Percentiles rank a stretch among this genome's conserved stretches.
Conservation (phyloP, 805 yeast genomes). For the Blastobotrys robertii region DNA sequence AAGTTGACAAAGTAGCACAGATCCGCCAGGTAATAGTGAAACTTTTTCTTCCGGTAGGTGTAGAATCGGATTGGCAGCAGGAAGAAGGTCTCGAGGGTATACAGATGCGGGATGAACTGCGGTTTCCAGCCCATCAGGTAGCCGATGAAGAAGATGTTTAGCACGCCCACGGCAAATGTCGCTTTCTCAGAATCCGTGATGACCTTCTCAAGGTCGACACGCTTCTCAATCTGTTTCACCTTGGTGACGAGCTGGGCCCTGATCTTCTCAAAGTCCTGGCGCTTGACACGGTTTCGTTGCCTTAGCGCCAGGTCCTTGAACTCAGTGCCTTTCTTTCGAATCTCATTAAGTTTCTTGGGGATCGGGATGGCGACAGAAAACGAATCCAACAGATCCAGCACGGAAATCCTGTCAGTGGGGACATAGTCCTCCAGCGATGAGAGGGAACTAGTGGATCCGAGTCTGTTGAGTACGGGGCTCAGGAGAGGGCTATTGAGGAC, state of each 20-base stretch:
- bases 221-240: conserved; percentile 25
- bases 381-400: conserved; percentile 27
- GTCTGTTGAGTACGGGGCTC: too few species aligned
- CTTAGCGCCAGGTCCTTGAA: conserved; percentile 20
- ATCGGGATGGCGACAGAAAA: conserved; percentile 20
- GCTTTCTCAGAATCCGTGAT: conserved; percentile 54
- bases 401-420: conserved; percentile 22
- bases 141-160: conserved; percentile 62
- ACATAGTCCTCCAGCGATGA: neutral
- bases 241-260: conserved; percentile 18
- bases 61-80: conserved; percentile 80
- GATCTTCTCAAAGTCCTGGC: conserved; percentile 25
- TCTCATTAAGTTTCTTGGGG: conserved; percentile 18
- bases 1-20: conserved; percentile 84
- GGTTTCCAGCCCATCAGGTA: conserved; percentile 72
- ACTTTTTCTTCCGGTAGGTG: conserved; percentile 68
- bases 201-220: conserved; percentile 14
- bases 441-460: too few species aligned
- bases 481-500: too few species aligned
- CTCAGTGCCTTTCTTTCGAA: conserved; percentile 19
- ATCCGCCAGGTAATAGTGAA: conserved; percentile 85
- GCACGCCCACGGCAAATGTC: conserved; percentile 67
- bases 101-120: conserved; percentile 62
- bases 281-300: conserved; percentile 21
- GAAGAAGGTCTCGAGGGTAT: conserved; percentile 48